Conservation (phyloP, 1,284 basidiomycete species). For the Boletus semigastroideus region DNA sequence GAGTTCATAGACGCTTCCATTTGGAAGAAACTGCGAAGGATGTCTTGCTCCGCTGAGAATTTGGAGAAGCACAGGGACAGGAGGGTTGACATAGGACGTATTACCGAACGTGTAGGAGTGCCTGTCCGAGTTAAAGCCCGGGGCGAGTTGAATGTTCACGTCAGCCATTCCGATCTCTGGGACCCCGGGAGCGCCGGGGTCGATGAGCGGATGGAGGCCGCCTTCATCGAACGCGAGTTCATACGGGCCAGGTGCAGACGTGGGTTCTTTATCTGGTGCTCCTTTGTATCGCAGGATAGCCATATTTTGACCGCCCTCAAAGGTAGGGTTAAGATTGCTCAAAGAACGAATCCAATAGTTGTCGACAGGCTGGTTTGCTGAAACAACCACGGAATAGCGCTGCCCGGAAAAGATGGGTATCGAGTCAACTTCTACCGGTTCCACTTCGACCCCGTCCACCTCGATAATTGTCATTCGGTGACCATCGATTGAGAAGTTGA, state of each 20-base stretch:
- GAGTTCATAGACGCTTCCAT: constrained; percentile 33
- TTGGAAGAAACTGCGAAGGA: constrained; percentile 30
- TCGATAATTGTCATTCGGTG: constrained; percentile 49
- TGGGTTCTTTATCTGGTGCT: constrained; percentile 44
- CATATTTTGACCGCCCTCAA: constrained; percentile 42
- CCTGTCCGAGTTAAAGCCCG: not conserved
- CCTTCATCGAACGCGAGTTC: constrained; percentile 31
- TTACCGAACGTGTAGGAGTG: constrained; percentile 15
- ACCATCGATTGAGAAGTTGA: constrained; percentile 42
- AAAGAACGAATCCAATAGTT: constrained; percentile 49
- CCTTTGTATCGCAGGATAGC: constrained; percentile 56
- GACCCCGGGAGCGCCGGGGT: constrained; percentile 33
- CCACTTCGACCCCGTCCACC: constrained; percentile 45
- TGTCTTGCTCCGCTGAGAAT: constrained; percentile 38
- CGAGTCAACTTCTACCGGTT: constrained; percentile 42
- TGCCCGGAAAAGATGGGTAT: constrained; percentile 42
- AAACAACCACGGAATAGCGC: constrained; percentile 39
- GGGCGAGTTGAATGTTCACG: constrained; percentile 21
- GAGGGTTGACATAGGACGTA: constrained; percentile 21
- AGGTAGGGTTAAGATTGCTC: constrained; percentile 13
- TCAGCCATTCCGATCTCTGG: constrained; percentile 31
- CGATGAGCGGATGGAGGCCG: constrained; percentile 34
- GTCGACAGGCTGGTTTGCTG: constrained; percentile 30
- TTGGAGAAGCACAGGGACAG: constrained; percentile 37
- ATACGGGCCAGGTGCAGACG: constrained; percentile 33